Conservation (phyloP, 2,329 filamentous ascomycete genomes). For the Fusarium illudens region DNA sequence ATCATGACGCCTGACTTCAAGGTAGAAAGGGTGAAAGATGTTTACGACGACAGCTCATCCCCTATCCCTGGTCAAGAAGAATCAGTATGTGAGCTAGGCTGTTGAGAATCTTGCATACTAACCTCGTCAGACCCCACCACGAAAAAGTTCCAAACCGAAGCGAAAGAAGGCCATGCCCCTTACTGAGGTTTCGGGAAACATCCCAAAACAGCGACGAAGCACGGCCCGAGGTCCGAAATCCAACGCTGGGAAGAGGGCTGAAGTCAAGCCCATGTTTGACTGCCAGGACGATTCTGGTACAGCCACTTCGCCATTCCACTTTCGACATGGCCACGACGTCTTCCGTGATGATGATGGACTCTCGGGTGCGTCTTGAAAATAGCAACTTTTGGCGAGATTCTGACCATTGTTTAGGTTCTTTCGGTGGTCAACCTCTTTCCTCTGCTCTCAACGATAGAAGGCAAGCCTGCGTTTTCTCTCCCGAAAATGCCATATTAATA, state of each 20-base stretch:
- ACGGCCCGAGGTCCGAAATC: constrained; percentile 28
- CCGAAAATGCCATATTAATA: constrained; percentile 8
- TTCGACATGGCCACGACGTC: constrained; percentile 41
- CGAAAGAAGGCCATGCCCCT: constrained; percentile 46
- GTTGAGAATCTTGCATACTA: constrained; percentile 6
- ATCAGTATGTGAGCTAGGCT: constrained; percentile 51
- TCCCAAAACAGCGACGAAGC: constrained; percentile 43
- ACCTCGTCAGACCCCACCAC: constrained; percentile 40
- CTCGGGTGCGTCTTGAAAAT: constrained; percentile 34
- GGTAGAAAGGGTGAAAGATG: constrained; percentile 61
- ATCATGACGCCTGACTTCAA: constrained; percentile 66
- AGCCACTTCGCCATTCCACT: constrained; percentile 26
- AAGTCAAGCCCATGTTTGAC: constrained; percentile 26
- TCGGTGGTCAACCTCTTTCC: constrained; percentile 35
- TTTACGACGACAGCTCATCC: constrained; percentile 69
- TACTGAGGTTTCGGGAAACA: constrained; percentile 48
- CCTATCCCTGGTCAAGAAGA: constrained; percentile 50
- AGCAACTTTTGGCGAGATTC: not conserved
- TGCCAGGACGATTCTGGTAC: constrained; percentile 16
- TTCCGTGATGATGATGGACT: constrained; percentile 44
- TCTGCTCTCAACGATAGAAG: constrained; percentile 38
- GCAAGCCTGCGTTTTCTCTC: constrained; percentile 20
- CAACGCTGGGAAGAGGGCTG: constrained; percentile 28
- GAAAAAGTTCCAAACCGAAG: constrained; percentile 43
- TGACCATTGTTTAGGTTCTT: constrained; percentile 39